Base-by-base conservation (phyloP, 2,329 filamentous ascomycete species). In the Passalora sequoiae region DNA sequence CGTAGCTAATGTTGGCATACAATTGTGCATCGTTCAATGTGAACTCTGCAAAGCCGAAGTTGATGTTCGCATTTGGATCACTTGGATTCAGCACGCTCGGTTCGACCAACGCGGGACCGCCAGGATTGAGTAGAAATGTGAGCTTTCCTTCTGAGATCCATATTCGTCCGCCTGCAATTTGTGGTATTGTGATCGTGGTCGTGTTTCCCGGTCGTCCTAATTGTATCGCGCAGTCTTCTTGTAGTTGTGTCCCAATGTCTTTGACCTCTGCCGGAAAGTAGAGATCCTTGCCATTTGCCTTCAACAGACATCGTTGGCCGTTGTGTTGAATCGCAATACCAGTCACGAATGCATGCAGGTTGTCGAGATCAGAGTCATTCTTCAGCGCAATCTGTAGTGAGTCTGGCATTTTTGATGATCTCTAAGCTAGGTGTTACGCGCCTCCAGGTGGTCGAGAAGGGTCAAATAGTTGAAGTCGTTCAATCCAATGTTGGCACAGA, bases 41-140 rank as follows among this genome's bases (percentile, higher is more conserved):
- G 55, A 73, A 73, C 43, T 74, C 71, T 40, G 60, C 63, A 46
- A 73, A 74, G 1, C 64, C 65, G 60, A 72, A 74, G 40, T 64
- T 61, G 38, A 69, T 60, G 33, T 66, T 65, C 37, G 65, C 65
- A 51, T 72, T 73, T 1, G 68, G 68, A 44, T 74, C 71, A 28
- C 50, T 58, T 1, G 61, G 63, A 31, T 66, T 66, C 24, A 65
- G 47, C 0, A 65, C 63, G 8, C 49, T 56, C 6, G 63, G 63
- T 45, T 65, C 63, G 19, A 65, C 63, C 6, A 65, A 50, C 12
- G 62, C 63, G 20, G 62, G 60, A 7, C 61, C 61, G 4, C 62
- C 62, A 1, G 63, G 63, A 27, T 66, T 66, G 24, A 65, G 52
- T 6, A 66, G 46, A 46, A 66, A 66, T 12, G 58, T 64, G 32